Base-by-base conservation (phyloP, 176 grass and related monocot species). In the Eleusine coracana region DNA sequence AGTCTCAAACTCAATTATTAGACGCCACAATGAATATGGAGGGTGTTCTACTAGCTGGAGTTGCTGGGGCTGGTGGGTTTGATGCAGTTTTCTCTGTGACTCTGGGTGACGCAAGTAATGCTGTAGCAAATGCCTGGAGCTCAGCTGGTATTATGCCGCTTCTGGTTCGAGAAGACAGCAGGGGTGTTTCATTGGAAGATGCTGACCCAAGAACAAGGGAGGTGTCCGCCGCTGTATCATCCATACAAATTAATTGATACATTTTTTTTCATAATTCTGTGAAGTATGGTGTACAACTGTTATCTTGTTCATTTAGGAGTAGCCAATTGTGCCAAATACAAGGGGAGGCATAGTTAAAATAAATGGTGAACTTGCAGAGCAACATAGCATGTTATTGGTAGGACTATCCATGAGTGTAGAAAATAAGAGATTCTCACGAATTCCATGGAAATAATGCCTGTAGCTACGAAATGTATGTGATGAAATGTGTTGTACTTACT, bases 31-130 rank as follows among this genome's bases (percentile, higher is more conserved):
- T 95, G 92, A 87, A 93, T 58, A 86, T 89, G 79, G 92, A 95
- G 76, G 96, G 96, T 42, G 87, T 98, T 75, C 63, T 95, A 74
- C 92, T 98, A 42, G 91, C 96, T 76, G 96, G 92, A 79, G 96
- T 98, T 71, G 92, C 96, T 31, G 92, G 96, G 75, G 92, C 92
- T 65, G 92, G 92, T 81, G 96, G 96, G 18, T 95, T 89, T 46
- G 96, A 95, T 87, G 96, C 96, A 44, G 87, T 98, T 74, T 95
- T 95, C 80, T 92, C 92, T 6, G 76, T 95, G 67, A 84, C 84
- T 82, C 87, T 98, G 61, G 96, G 96, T 50, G 92, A 98, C 59
- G 92, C 90, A 49, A 90, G 70, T 74, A 74, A 85, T 41, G 82
- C 75, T 39, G 77, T 95, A 80, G 75, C 68, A 6, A 92, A 84